Percentiles rank a stretch among this genome's conserved stretches.
phyloP scores from a whole-genome alignment of 163 green algal species.

The Trebouxia gelatinosa region DNA sequence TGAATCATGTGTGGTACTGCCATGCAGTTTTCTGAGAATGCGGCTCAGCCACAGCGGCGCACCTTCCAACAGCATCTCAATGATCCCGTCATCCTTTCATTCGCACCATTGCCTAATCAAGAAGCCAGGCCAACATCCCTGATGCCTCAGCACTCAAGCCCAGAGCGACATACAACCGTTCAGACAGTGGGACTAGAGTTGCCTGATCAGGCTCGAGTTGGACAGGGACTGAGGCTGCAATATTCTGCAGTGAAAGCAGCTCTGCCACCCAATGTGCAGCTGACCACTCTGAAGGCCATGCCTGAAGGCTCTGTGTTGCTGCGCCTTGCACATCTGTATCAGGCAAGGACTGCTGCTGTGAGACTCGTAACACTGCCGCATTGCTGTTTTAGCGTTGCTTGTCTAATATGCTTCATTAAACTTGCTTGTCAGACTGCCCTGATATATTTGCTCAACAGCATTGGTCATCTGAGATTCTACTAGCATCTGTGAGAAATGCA shows the following conservation, averaged over 20 bases:
- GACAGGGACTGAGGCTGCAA: not conserved
- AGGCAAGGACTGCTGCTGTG: slow-evolving; percentile 30
- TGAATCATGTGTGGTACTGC: too few species aligned
- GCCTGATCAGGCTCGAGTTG: not conserved
- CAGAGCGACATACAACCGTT: too few species aligned
- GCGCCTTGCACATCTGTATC: slow-evolving; percentile 62
- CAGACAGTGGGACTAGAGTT: not conserved
- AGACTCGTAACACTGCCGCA: not conserved
- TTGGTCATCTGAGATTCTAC: not conserved
- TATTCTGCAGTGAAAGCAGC: not conserved
- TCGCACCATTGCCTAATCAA: slow-evolving; percentile 35
- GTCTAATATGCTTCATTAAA: not conserved
- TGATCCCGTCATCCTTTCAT: slow-evolving; percentile 58
- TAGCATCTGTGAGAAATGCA: not conserved
- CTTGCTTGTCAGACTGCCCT: not conserved
- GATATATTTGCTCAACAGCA: not conserved
- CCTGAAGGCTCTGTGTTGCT: slow-evolving; percentile 45
- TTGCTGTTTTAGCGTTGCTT: not conserved
- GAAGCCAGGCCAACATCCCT: not conserved
- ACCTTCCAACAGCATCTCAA: slow-evolving; percentile 51
- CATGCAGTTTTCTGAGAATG: too few species aligned
- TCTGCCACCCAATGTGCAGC: slow-evolving; percentile 56
- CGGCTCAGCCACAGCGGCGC: slow-evolving; percentile 30
- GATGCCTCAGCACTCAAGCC: not conserved
- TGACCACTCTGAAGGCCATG: slow-evolving; percentile 60